phyloP scores from a whole-genome alignment of 176 grass and related monocot genomes.

The Carex kokanica region DNA sequence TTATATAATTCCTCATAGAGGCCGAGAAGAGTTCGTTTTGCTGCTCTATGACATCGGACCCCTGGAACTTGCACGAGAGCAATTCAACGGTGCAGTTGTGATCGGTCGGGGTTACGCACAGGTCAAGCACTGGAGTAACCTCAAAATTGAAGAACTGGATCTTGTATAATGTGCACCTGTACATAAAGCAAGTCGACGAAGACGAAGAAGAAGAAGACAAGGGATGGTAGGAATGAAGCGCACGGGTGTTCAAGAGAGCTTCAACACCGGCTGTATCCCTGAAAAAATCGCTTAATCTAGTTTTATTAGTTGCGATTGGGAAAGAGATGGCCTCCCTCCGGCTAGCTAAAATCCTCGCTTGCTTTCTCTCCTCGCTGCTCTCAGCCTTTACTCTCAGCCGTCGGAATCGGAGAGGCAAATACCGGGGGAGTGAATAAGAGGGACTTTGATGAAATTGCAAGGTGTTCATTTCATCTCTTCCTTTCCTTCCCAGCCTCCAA shows the following conservation, averaged over 20 bases:
- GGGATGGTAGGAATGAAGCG: conserved; percentile 60
- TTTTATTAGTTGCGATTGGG: conserved; percentile 22
- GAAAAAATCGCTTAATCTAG: conserved; percentile 48
- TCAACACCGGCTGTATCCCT: conserved; percentile 55
- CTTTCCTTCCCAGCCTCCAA: no score
- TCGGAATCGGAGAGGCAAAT: background rate
- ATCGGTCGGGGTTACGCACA: conserved; percentile 53
- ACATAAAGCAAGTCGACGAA: background rate
- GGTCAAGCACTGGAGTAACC: conserved; percentile 65
- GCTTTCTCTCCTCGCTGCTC: background rate
- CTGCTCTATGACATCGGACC: conserved; percentile 49
- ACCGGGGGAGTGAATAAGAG: background rate
- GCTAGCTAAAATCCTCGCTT: conserved; percentile 36
- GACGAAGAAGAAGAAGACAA: conserved; percentile 14
- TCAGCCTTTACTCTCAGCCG: background rate
- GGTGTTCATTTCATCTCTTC: conserved; percentile 12
- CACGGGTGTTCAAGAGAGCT: conserved; percentile 69
- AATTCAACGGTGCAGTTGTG: conserved; percentile 74
- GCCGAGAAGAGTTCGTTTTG: conserved; percentile 81
- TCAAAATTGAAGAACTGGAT: conserved; percentile 70
- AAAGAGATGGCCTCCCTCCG: conserved; percentile 42
- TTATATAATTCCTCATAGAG: conserved; percentile 83
- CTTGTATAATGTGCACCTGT: conserved; percentile 60
- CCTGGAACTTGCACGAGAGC: conserved; percentile 86
- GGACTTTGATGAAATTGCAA: background rate